Base-by-base conservation (phyloP, 2,329 filamentous ascomycete genomes). In the Xylariaceae sp. region DNA sequence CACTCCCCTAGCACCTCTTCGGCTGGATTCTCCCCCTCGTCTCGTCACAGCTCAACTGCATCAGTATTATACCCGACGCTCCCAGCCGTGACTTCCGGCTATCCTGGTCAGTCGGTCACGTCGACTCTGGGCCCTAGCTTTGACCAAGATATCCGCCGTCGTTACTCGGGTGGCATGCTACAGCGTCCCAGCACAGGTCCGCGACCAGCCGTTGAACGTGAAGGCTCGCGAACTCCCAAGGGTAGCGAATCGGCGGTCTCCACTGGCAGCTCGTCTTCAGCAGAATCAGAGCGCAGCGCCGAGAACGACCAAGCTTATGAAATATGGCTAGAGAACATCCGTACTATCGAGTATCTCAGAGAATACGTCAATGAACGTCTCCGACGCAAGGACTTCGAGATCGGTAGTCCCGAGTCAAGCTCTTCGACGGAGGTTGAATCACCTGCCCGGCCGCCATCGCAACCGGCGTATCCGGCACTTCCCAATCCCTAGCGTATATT, bases 61-160 rank as follows among this genome's bases (percentile, higher is more conserved):
- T 83, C 83, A 50, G 82, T 84, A 68, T 83, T 89, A 75, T 94
- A 94, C 74, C 90, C 90, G 15, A 89, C 80, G 64, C 82, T 94
- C 37, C 89, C 81, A 50, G 82, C 88, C 51, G 86, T 89, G 55
- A 86, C 82, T 60, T 82, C 86, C 50, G 87, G 88, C 71, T 90
- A 88, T 69, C 81, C 82, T 1, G 81, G 86, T 35, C 86, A 88
- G 64, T 83, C 85, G 2, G 84, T 86, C 44, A 86, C 88, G 1
- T 86, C 89, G 11, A 88, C 87, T 18, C 82, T 93, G 13, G 89
- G 88, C 1, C 82, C 85, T 11, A 86, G 77, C 68, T 88, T 87
- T 64, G 84, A 86, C 59, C 77, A 76, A 62, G 83, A 84, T 64
- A 82, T 84, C 70, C 83, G 85, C 53, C 83, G 85, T 54, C 83